Evolutionary conservation across 257 asterid species (phyloP).

Genomic region (Knoxia roxburghii): DNA sequence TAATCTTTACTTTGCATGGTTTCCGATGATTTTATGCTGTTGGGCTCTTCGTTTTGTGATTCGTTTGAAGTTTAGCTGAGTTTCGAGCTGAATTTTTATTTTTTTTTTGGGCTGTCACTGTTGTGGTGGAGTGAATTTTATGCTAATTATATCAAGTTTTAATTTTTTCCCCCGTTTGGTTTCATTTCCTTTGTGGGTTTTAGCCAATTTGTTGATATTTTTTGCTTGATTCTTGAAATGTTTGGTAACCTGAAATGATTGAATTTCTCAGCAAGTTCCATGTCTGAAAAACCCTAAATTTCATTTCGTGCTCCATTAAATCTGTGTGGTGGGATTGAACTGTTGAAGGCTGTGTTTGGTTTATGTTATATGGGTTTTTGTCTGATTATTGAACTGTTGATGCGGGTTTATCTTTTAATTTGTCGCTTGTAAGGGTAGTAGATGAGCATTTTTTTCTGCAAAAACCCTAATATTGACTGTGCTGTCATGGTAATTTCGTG

Average conservation of each 20-base stretch:
- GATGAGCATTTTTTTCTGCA: constrained; percentile 11
- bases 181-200: neutral
- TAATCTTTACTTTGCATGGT: neutral
- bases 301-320: constrained; percentile 6
- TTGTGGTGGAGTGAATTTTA: neutral
- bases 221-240: neutral
- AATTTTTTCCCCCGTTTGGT: neutral
- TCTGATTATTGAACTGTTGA: constrained; percentile 1
- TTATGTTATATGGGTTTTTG: constrained; percentile 15
- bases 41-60: neutral
- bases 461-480: constrained; percentile 47
- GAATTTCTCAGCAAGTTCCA: neutral
- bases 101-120: neutral
- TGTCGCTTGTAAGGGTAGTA: constrained; percentile 8
- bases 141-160: neutral
- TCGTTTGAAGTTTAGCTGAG: neutral
- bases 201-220: neutral
- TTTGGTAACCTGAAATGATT: neutral
- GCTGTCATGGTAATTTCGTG: constrained; percentile 3
- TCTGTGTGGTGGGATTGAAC: neutral
- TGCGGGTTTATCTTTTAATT: constrained; percentile 10
- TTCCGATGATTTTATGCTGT: neutral
- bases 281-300: constrained; percentile 53
- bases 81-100: neutral
- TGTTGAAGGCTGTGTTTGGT: constrained; percentile 4